Conservation (phyloP, 2,329 filamentous ascomycete genomes). For the Sphaerulina vaccinii region DNA sequence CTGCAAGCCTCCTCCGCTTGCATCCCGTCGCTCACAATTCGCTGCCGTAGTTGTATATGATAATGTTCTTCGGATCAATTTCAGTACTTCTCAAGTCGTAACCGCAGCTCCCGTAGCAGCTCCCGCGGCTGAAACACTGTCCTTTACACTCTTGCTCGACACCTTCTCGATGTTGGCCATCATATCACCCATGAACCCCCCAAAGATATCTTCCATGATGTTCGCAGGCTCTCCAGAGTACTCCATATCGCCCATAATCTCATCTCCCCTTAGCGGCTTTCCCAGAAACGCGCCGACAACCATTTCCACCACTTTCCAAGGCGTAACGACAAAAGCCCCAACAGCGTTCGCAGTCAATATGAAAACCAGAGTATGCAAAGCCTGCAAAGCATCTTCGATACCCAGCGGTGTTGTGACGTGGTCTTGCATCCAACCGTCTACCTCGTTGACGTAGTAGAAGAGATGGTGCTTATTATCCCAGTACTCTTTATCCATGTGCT, state of each 20-base stretch:
- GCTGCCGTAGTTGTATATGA: too few species aligned
- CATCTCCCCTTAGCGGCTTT: constrained; percentile 17
- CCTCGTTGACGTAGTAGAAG: constrained; percentile 13
- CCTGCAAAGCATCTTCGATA: constrained; percentile 7
- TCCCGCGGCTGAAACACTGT: neutral
- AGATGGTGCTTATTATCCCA: constrained; percentile 14
- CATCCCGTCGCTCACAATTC: too few species aligned
- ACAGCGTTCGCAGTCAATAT: constrained; percentile 2
- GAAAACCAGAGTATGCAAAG: constrained; percentile 9
- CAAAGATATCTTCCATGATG: neutral
- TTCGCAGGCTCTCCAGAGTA: neutral
- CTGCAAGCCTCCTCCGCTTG: too few species aligned
- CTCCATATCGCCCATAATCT: constrained; percentile 15
- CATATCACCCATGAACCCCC: neutral
- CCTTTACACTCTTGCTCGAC: neutral
- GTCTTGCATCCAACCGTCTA: constrained; percentile 18
- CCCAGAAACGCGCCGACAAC: constrained; percentile 16
- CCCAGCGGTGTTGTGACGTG: constrained; percentile 17
- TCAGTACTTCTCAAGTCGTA: too few species aligned
- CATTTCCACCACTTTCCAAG: neutral
- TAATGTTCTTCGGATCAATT: too few species aligned
- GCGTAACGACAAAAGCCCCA: neutral
- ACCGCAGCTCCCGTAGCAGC: too few species aligned
- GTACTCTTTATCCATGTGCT: constrained; percentile 18
- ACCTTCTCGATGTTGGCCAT: neutral